A percentile compares a stretch with the other conserved stretches of the same genome.
Conservation (phyloP, 2,329 filamentous ascomycete species). For the Harringtonia aguacate region DNA sequence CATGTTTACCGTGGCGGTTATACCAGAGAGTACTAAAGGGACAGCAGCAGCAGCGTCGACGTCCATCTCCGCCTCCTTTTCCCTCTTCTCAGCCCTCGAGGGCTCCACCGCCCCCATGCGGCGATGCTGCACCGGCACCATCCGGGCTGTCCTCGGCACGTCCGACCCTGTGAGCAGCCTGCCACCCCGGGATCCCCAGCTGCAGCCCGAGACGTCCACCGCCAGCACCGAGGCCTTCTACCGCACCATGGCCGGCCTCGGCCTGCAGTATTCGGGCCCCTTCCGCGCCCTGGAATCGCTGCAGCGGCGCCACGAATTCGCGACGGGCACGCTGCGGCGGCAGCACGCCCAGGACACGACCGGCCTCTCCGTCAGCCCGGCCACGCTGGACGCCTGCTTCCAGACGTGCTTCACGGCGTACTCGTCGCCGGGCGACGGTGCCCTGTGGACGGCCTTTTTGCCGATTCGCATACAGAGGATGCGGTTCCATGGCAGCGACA, state of each 20-base stretch:
- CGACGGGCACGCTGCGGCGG: slow-evolving; percentile 20
- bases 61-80: slow-evolving; percentile 14
- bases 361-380: slow-evolving; percentile 24
- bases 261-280: slow-evolving; percentile 27
- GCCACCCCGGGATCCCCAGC: slow-evolving; percentile 12
- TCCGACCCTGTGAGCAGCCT: slow-evolving; percentile 17
- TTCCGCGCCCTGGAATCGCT: slow-evolving; percentile 24
- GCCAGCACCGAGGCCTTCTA: slow-evolving; percentile 26
- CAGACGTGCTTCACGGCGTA: slow-evolving; percentile 31
- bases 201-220: slow-evolving; percentile 20
- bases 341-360: slow-evolving; percentile 26
- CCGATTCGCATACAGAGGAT: slow-evolving; percentile 23
- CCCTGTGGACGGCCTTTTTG: slow-evolving; percentile 31
- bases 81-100: slow-evolving; percentile 22
- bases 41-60: no score
- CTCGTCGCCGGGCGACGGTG: slow-evolving; percentile 26
- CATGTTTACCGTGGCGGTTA: slow-evolving; percentile 24
- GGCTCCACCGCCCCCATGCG: slow-evolving; percentile 22
- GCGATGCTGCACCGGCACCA: slow-evolving; percentile 21
- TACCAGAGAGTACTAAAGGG: no score
- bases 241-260: slow-evolving; percentile 26
- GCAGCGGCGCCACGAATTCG: slow-evolving; percentile 23
- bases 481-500: slow-evolving; percentile 19
- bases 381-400: slow-evolving; percentile 29
- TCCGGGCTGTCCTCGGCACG: slow-evolving; percentile 22